Evolutionary conservation across 1,284 basidiomycete species (phyloP).

Genomic region (Cutaneotrichosporon curvatum): DNA sequence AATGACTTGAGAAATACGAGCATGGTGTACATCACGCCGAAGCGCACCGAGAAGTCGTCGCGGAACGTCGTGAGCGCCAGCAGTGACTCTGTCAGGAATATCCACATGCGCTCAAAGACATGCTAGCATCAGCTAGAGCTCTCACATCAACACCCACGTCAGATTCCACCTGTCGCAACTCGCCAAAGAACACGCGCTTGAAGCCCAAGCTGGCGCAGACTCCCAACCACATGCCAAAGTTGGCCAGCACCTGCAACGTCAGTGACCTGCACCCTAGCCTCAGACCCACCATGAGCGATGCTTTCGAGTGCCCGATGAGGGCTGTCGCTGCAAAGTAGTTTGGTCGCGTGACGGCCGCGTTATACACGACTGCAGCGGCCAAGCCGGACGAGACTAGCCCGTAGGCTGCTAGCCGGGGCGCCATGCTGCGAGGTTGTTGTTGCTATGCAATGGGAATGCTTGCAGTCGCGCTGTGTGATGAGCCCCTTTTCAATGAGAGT

Average conservation of each 20-base stretch:
- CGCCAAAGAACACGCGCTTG: slow-evolving; percentile 87
- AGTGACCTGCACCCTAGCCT: neutral
- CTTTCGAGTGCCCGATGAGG: slow-evolving; percentile 83
- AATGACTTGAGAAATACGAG: slow-evolving; percentile 94
- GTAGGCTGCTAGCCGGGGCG: slow-evolving; percentile 56
- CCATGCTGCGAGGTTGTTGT: neutral
- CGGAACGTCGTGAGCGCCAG: slow-evolving; percentile 90
- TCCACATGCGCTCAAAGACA: slow-evolving; percentile 91
- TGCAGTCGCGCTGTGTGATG: neutral
- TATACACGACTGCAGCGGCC: slow-evolving; percentile 62
- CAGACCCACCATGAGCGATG: slow-evolving; percentile 69
- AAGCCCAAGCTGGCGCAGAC: slow-evolving; percentile 68
- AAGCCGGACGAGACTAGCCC: slow-evolving; percentile 61
- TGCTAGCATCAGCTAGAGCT: slow-evolving; percentile 47
- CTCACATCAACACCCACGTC: slow-evolving; percentile 57
- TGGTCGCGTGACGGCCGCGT: slow-evolving; percentile 72
- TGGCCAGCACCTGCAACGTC: slow-evolving; percentile 71
- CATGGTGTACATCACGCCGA: slow-evolving; percentile 84
- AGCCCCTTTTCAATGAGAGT: neutral
- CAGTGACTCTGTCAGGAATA: slow-evolving; percentile 92
- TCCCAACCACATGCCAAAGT: slow-evolving; percentile 75
- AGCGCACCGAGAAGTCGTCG: slow-evolving; percentile 85
- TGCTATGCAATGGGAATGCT: neutral
- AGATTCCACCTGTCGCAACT: slow-evolving; percentile 77
- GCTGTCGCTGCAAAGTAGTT: slow-evolving; percentile 94